Base-by-base conservation (phyloP, 306 rosid species). In the Delonix regia region DNA sequence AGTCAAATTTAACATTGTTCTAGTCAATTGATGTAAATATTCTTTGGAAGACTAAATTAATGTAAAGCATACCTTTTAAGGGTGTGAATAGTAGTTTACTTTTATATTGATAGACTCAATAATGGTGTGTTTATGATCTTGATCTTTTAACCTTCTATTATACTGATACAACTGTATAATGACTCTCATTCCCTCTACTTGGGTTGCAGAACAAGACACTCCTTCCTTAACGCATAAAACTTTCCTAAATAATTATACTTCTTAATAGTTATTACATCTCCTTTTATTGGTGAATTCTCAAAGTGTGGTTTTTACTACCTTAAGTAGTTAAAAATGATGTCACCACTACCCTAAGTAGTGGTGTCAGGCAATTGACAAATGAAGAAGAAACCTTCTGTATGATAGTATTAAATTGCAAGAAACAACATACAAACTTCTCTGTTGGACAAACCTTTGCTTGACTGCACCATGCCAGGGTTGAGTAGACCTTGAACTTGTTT, bases 341-440 rank as follows among this genome's bases (percentile, higher is more conserved):
- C 38, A 24, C 47, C 51, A 64, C 83, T 72, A 41, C 27, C 9
- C 18, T 71, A 47, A 41, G 41, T 39, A 41, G 21, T 64, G 9
- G 14, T 53, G 33, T 30, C 2, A 30, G 33, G 4, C 33, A 30
- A 30, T 4, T 30, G 59, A 49, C 28, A 52, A 18, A 62, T 63
- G 57, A 62, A 79, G 24, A 69, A 22, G 45, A 61, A 60, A 38
- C 48, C 57, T 47, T 71, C 44, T 36, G n/a, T 27, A 30, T 63
- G 30, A 71, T 59, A 60, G 24, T 53, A 38, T 75, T 75, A 30
- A 59, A n/a, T 44, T 51, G 42, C 7, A 53, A 63, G 64, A 47
- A 47, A 30, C 4, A 4, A 30, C 41, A 18, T n/a, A 5, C 7
- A 28, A 25, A 22, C 52, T 41, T 42, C 27, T 25, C 18, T 62